These are phyloP conservation scores for Solanum pimpinellifolium DNA, from an alignment of 257 asterid genomes.

Conservation along the genomic window DNA sequence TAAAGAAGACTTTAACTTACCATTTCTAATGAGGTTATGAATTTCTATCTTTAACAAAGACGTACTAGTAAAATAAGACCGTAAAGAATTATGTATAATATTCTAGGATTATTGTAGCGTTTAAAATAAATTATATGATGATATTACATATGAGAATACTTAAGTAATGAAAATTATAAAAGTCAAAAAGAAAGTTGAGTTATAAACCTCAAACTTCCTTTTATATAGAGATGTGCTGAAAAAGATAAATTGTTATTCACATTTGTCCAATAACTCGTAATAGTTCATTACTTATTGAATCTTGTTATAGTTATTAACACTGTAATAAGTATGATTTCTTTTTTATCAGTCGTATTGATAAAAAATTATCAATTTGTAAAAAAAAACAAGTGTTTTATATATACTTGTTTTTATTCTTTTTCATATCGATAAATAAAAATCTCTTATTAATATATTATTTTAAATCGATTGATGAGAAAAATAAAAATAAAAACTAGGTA, in stretches of 20 bases:
- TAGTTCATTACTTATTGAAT: no score
- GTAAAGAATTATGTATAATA: neutral
- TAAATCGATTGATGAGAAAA: neutral
- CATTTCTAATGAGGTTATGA: neutral
- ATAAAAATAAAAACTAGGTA: neutral
- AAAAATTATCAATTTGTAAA: accelerated
- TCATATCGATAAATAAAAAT: neutral
- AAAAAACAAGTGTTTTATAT: no score
- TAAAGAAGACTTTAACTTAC: neutral
- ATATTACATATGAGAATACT: neutral
- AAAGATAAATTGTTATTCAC: neutral
- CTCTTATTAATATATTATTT: no score
- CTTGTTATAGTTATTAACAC: no score
- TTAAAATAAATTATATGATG: neutral
- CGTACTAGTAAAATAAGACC: neutral
- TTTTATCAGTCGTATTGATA: no score
- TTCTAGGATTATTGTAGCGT: neutral
- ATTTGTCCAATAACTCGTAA: neutral
- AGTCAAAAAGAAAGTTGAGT: neutral
- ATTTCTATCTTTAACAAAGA: neutral
- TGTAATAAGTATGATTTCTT: no score
- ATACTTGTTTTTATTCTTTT: no score
- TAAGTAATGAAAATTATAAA: no score
- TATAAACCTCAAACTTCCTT: no score
- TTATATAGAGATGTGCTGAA: no score